phyloP scores from a whole-genome alignment of 805 yeast species.

The Candida tibetensis region DNA sequence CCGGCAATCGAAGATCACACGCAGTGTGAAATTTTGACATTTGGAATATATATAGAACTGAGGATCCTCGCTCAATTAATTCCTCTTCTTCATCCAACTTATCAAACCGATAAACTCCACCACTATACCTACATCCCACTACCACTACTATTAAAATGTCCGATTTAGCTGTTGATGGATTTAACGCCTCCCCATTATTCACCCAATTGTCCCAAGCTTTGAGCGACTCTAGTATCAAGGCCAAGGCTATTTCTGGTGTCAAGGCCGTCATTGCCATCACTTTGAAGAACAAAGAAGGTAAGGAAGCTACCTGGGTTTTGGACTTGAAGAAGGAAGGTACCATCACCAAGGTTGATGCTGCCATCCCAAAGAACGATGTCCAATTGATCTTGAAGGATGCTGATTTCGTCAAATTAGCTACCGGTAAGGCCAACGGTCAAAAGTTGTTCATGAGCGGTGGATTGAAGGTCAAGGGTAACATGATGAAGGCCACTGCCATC shows the following conservation, averaged over 20 bases:
- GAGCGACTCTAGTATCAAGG: conserved; percentile 31
- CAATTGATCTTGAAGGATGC: conserved; percentile 62
- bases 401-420: conserved; percentile 66
- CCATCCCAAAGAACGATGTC: conserved; percentile 57
- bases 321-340: conserved; percentile 64
- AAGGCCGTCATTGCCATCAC: conserved; percentile 65
- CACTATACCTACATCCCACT: too few species aligned
- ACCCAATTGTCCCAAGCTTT: conserved; percentile 39
- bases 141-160: too few species aligned
- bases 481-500: conserved; percentile 82
- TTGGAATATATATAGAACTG: conserved; percentile 3
- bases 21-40: conserved; percentile 1
- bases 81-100: too few species aligned
- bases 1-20: too few species aligned
- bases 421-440: conserved; percentile 82
- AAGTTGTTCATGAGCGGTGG: conserved; percentile 80
- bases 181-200: conserved; percentile 43
- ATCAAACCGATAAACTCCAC: too few species aligned
- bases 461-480: conserved; percentile 84
- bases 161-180: conserved; percentile 34
- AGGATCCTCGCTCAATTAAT: neutral
- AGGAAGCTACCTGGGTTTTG: conserved; percentile 60
- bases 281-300: conserved; percentile 59
- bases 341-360: conserved; percentile 39
- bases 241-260: conserved; percentile 46